Evolutionary conservation across 495 filamentous ascomycete genomes (phyloP), one percentile per base, ranked within the genome.

Genomic region (Aspergillus kassunensis): DNA sequence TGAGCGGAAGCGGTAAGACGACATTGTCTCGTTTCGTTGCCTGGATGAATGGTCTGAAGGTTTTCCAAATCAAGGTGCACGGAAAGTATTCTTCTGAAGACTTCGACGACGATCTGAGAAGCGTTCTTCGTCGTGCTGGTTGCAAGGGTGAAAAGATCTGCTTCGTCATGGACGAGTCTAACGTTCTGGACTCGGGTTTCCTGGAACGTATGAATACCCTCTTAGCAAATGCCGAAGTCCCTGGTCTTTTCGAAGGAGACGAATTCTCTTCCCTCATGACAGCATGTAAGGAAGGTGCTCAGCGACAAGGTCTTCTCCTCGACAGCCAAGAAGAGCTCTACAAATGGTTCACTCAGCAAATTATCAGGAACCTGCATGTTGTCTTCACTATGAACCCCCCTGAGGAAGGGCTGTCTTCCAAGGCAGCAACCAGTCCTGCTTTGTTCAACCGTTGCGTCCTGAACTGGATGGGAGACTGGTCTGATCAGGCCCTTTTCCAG

Each of bases 371-470:
- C 63, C 71, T 99, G 34, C 93, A 99, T 63, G 95, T 99, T 49
- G 93, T 99, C 31, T 97, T 99, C 63, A 99, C 93, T 2, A 99
- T 99, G 93, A 99, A 99, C 68, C 93, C 93, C n/a, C 93, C 93
- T 4, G 88, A 96, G 65, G 95, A 92, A 54, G 93, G 92, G 1
- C 71, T 99, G 35, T 91, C 88, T 10, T 96, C 91, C 6, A 97
- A 95, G 71, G 95, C 93, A 45, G 93, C 93, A 15, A 99, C 95
- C 12, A 95, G 89, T 76, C 93, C 93, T 35, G 93, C 93, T 24
- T 70, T 99, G 58, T 99, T 99, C 83, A 99, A 99, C 72, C 84
- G 93, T 74, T 99, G 93, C 63, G 93, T 99, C 36, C 84, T 99
- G 47, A 99, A 99, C 72, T 99, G 93, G 93, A 96, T 97, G 67